Base-by-base conservation (phyloP, 1,284 basidiomycete species). In the Malassezia yamatoensis region DNA sequence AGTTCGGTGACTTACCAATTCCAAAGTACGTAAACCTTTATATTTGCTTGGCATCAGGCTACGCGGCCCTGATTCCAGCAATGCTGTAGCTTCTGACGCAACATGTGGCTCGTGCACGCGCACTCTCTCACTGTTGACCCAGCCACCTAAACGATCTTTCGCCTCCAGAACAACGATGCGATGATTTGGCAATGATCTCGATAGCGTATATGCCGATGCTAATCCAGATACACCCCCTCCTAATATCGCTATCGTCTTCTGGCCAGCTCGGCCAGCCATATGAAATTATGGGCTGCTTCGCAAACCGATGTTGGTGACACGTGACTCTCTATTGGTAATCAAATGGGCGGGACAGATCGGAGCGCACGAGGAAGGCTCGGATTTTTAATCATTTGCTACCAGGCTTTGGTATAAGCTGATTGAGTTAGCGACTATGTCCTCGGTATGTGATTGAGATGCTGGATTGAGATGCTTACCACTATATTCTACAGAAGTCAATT, bases 211-310 rank as follows among this genome's bases (percentile, higher is more conserved):
- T 1, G 88, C 86, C 13, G 86, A 81, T 0, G 87, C 84, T 13
- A 91, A 80, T 7, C 89, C 89, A 0, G 86, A 81, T 43, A 93
- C 79, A 16, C 88, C 88, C 2, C 85, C 87, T 1, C 88, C 89
- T 8, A 91, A 77, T 56, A 91, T 77, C 15, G 83, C 83, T 33
- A 72, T 62, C 37, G 61, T 62, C 47, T 51, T 43, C 13, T 20
- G 41, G 32, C 16, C 21, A 15, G 41, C 41, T 11, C 7, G 41
- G 18, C 15, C 41, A 12, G 41, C 21, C 41, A 43, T 43, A 29
- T 29, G 24, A 4, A 29, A 29, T 3, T 29, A 29, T 29, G 7
- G 24, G 24, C 24, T 29, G 24, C 24, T 29, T 29, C 24, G 24
- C 24, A 29, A 41, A 21, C 9, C 13, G 41, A 45, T 46, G 51